Evolutionary conservation across 2,329 filamentous ascomycete species (phyloP), one percentile per base, ranked within the genome.

Genomic region (Aspergillus latus): DNA sequence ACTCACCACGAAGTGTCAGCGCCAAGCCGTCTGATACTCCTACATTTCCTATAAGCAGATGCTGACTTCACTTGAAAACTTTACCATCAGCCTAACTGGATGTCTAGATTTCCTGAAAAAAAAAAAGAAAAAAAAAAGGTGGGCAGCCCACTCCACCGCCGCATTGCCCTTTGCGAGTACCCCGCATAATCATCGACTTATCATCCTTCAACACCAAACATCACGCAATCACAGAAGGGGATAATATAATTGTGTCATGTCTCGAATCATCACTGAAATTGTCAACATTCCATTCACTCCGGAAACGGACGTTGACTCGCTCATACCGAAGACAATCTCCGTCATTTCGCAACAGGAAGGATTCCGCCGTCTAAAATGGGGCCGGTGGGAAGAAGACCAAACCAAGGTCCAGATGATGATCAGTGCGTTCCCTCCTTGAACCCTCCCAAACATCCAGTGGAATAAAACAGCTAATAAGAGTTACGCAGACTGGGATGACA

Each of bases 341-440:
- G 36, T 46, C 4, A 29, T 52, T 26, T 29, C 42, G 1, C 3
- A 16, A 2, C 50, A 52, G 26, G 42, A 46, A 3, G 50, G 50
- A 10, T 30, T 39, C 16, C 42, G 21, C 21, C 42, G 43, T 10
- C 2, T 47, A 13, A 52, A 52, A 52, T 52, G 50, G 50, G 50
- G 50, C 13, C 32, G 30, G 8, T 52, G 50, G 50, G 50, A 52
- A 6, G 50, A 52, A 15, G 43, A 52, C 21, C 16, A 13, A n/a
- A 39, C 5, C 16, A 52, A 52, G 30, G 42, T 47, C 6, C 50
- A 52, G 43, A 44, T 52, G 16, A 40, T 52, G 32, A 52, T 47
- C 13, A 52, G 50, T 52, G 26, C 21, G 37, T 5, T 9, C 8
- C 16, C 32, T 16, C 3, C n/a, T 21, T 21, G 21, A 16, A 21